These are phyloP conservation scores for Scedosporium aurantiacum DNA, from an alignment of 2,329 filamentous ascomycete species.

Conservation along the genomic window DNA sequence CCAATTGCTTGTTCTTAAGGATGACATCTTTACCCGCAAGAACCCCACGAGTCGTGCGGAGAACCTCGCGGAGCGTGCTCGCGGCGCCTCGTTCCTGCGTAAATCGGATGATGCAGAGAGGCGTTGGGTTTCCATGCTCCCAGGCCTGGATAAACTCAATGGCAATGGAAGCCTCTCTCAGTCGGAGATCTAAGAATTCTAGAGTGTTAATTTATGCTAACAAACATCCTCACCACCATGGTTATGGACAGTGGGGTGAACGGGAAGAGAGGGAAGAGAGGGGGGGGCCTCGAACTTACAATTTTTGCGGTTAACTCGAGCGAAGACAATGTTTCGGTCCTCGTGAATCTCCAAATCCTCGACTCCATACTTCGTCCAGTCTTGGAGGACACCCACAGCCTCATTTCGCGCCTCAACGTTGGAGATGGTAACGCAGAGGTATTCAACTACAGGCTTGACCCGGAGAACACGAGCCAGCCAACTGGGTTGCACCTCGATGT, in stretches of 20 bases:
- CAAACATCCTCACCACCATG: too few species aligned
- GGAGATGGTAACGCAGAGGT: conserved; percentile 65
- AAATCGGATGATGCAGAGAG: conserved; percentile 71
- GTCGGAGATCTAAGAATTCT: conserved; percentile 51
- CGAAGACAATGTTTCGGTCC: conserved; percentile 67
- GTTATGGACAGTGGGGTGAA: not conserved
- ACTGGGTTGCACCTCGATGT: conserved; percentile 61
- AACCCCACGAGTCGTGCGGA: conserved; percentile 62
- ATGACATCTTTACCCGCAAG: conserved; percentile 56
- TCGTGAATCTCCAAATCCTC: conserved; percentile 70
- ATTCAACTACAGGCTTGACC: conserved; percentile 69
- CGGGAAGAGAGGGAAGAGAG: not conserved
- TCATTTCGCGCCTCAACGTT: conserved; percentile 64
- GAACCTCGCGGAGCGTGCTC: conserved; percentile 74
- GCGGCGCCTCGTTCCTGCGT: conserved; percentile 87
- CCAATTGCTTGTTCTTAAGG: conserved; percentile 54
- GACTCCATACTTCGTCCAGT: conserved; percentile 77
- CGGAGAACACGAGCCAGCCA: conserved; percentile 86
- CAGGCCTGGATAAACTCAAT: conserved; percentile 82
- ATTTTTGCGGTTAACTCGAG: conserved; percentile 64
- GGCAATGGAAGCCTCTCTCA: conserved; percentile 82
- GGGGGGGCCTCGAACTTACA: conserved; percentile 45
- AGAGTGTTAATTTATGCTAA: not conserved
- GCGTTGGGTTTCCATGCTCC: conserved; percentile 67
- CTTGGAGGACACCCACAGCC: conserved; percentile 60